Evolutionary conservation across 1,284 basidiomycete genomes (phyloP), one percentile per base, ranked within the genome.

Genomic region (Ceratobasidium sp.): DNA sequence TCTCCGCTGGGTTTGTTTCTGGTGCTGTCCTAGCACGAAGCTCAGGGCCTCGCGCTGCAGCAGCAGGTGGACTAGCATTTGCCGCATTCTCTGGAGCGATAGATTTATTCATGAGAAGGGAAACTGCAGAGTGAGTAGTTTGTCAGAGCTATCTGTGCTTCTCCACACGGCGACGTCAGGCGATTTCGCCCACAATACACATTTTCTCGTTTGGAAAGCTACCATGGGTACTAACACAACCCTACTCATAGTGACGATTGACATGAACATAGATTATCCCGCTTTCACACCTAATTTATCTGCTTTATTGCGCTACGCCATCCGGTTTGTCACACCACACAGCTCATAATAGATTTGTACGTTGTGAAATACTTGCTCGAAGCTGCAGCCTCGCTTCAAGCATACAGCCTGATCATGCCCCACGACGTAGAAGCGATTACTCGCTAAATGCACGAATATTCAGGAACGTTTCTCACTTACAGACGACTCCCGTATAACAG

Each of bases 81-180:
- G 94, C 94, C 19, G 94, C 91, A 0, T 98, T 98, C 83, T 96
- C 94, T 19, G 89, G 89, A 0, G 94, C 86, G 9, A 96, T 98
- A 79, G 96, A 98, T 81, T 80, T 90, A 79, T 97, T 94, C 81
- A 83, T 98, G 78, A 87, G 93, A 80, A 87, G 92, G 82, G 92
- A 95, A 81, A 86, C 94, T 24, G 81, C 92, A 80, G 94, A 96
- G 92, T 95, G 82, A 82, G 92, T 87, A 27, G 19, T 58, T 65
- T 41, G 22, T 22, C 14, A n/a, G n/a, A n/a, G n/a, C n/a, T n/a
- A n/a, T n/a, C n/a, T n/a, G n/a, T n/a, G n/a, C n/a, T n/a, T n/a
- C n/a, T n/a, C n/a, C n/a, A n/a, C n/a, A n/a, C n/a, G n/a, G n/a
- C n/a, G n/a, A n/a, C n/a, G n/a, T n/a, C n/a, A n/a, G n/a, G n/a